Percentiles rank a stretch among this genome's conserved stretches.
These are phyloP conservation scores for Phaffomyces antillensis DNA, from an alignment of 805 yeast species.

Conservation along the genomic window DNA sequence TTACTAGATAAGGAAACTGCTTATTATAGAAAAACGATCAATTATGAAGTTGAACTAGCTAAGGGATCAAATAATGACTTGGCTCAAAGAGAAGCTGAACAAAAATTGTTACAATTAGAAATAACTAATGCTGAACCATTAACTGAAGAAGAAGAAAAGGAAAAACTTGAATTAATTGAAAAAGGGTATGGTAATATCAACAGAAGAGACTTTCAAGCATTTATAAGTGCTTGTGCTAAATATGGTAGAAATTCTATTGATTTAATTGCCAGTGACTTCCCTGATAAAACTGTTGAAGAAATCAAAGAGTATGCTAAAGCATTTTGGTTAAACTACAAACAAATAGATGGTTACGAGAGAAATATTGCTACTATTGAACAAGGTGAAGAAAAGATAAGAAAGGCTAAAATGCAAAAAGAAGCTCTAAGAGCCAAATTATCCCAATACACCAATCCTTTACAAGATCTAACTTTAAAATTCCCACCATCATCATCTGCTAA, in stretches of 20 bases:
- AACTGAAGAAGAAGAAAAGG: slow-evolving; percentile 71
- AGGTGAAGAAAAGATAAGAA: slow-evolving; percentile 79
- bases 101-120: slow-evolving; percentile 57
- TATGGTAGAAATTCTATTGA: slow-evolving; percentile 72
- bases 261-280: slow-evolving; percentile 67
- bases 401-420: slow-evolving; percentile 64
- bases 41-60: slow-evolving; percentile 55
- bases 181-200: slow-evolving; percentile 82
- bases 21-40: slow-evolving; percentile 61
- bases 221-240: slow-evolving; percentile 65
- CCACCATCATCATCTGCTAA: slow-evolving; percentile 66
- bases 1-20: slow-evolving; percentile 77
- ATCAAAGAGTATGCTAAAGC: slow-evolving; percentile 67
- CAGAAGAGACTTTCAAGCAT: slow-evolving; percentile 80
- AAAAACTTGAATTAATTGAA: slow-evolving; percentile 48
- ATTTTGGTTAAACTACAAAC: slow-evolving; percentile 75
- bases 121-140: slow-evolving; percentile 72
- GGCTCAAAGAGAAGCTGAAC: slow-evolving; percentile 34
- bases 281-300: slow-evolving; percentile 72
- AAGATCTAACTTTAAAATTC: slow-evolving; percentile 61
- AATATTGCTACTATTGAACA: slow-evolving; percentile 73
- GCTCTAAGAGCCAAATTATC: slow-evolving; percentile 70
- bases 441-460: slow-evolving; percentile 66
- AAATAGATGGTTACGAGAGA: slow-evolving; percentile 85
- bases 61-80: slow-evolving; percentile 41